Percentiles rank a stretch among this genome's conserved stretches.
These are phyloP conservation scores for Lophium mytilinum DNA, from an alignment of 495 filamentous ascomycete species.

Conservation along the genomic window DNA sequence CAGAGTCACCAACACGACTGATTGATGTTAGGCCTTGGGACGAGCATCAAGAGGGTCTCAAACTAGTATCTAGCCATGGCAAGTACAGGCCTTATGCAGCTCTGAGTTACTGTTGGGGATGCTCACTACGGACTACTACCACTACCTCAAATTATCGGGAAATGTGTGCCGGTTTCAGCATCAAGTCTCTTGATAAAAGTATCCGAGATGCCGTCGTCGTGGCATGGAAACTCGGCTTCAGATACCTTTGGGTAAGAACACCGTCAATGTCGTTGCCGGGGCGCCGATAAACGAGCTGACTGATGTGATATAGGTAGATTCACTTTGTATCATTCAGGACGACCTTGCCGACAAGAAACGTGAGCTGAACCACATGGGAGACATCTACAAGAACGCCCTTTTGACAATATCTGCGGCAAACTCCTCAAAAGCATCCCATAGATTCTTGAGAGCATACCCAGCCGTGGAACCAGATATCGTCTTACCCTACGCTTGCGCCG, in stretches of 20 bases:
- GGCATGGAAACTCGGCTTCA: not conserved
- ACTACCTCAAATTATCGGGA: not conserved
- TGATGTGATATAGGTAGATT: too few species aligned
- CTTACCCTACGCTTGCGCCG: too few species aligned
- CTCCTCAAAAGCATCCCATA: too few species aligned
- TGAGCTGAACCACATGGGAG: conserved; percentile 2
- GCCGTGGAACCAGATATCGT: too few species aligned
- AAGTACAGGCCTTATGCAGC: not conserved
- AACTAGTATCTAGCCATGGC: not conserved
- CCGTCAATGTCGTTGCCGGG: too few species aligned
- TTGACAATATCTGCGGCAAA: not conserved
- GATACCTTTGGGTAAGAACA: conserved; percentile 7
- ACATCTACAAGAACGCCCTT: conserved; percentile 3
- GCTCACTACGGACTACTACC: not conserved
- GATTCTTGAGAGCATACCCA: too few species aligned
- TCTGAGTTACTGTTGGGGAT: not conserved
- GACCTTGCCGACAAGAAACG: conserved; percentile 4
- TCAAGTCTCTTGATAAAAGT: not conserved
- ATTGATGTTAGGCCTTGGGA: not conserved
- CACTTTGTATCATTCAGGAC: conserved; percentile 9
- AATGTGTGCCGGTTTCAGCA: too few species aligned
- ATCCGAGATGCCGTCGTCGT: not conserved
- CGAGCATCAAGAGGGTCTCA: not conserved
- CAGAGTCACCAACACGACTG: not conserved
- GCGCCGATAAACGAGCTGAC: too few species aligned